A percentile compares a stretch with the other conserved stretches of the same genome.
These are phyloP conservation scores for Bothriochloa decipiens DNA, from an alignment of 176 grass and related monocot species.

Conservation along the genomic window DNA sequence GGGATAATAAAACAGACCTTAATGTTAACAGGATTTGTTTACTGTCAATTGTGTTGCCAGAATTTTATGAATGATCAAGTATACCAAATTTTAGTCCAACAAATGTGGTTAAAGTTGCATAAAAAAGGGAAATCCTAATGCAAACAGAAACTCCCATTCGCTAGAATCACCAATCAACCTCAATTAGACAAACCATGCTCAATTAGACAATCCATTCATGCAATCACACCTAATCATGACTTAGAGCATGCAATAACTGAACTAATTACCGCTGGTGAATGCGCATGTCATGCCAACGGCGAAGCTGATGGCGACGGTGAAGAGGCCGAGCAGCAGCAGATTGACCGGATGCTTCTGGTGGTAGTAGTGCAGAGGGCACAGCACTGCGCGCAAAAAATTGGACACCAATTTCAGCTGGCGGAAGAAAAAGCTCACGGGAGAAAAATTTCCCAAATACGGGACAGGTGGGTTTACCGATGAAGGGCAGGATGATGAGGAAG, in stretches of 20 bases:
- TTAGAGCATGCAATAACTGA: not conserved
- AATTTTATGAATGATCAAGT: not conserved
- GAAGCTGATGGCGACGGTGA: conserved; percentile 75
- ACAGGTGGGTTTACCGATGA: conserved; percentile 49
- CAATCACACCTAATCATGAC: not conserved
- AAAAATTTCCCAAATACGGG: not conserved
- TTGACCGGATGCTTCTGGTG: conserved; percentile 83
- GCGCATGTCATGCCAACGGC: conserved; percentile 73
- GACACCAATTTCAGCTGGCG: not conserved
- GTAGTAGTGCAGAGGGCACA: conserved; percentile 65
- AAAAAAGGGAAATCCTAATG: not conserved
- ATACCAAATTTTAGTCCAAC: not conserved
- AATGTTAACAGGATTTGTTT: not conserved
- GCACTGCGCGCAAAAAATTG: conserved; percentile 41
- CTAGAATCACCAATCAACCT: not conserved
- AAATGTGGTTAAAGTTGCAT: not conserved
- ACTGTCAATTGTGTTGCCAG: not conserved
- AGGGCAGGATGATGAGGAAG: conserved; percentile 68
- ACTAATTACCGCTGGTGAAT: conserved; percentile 67
- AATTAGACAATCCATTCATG: no score
- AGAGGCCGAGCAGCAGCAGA: conserved; percentile 70
- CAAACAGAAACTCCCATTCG: not conserved
- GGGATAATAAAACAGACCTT: not conserved
- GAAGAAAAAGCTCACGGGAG: not conserved
- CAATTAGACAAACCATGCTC: conserved; percentile 6